Percentiles rank a stretch among this genome's conserved stretches.
Conservation (phyloP, 345 rosid genomes). For the Draba incana region DNA sequence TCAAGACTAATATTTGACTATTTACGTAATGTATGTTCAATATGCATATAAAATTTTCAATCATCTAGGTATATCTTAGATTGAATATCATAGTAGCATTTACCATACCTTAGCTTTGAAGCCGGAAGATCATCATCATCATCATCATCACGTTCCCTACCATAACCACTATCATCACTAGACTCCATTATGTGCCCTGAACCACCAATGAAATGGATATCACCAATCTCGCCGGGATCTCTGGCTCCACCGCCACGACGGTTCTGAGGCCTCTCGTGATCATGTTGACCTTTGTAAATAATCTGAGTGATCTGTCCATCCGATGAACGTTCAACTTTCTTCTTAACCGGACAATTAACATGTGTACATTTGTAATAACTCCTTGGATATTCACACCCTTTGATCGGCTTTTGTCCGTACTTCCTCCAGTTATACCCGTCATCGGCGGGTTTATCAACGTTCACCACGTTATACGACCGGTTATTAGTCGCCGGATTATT, state of each 20-base stretch:
- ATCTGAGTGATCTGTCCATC: conserved; percentile 92
- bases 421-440: conserved; percentile 98
- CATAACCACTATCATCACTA: conserved; percentile 46
- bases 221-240: conserved; percentile 36
- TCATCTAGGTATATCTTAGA: neutral
- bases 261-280: conserved; percentile 77
- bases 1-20: neutral
- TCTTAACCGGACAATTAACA: conserved; percentile 79
- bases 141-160: conserved; percentile 50
- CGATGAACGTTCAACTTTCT: conserved; percentile 87
- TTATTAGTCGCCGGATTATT: conserved; percentile 27
- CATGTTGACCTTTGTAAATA: conserved; percentile 92
- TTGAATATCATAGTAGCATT: neutral
- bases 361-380: conserved; percentile 97
- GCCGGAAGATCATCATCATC: conserved; percentile 57
- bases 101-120: conserved; percentile 68
- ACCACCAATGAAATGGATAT: conserved; percentile 36
- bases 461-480: conserved; percentile 41
- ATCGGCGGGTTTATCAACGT: conserved; percentile 81
- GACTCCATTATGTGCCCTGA: conserved; percentile 33
- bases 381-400: conserved; percentile 92
- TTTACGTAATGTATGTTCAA: neutral
- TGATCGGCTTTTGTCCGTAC: conserved; percentile 94
- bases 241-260: conserved; percentile 62
- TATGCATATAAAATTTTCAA: neutral